Percentiles rank a stretch among this genome's conserved stretches.
These are phyloP conservation scores for Basipetospora chlamydospora DNA, from an alignment of 2,329 filamentous ascomycete genomes.

Conservation along the genomic window DNA sequence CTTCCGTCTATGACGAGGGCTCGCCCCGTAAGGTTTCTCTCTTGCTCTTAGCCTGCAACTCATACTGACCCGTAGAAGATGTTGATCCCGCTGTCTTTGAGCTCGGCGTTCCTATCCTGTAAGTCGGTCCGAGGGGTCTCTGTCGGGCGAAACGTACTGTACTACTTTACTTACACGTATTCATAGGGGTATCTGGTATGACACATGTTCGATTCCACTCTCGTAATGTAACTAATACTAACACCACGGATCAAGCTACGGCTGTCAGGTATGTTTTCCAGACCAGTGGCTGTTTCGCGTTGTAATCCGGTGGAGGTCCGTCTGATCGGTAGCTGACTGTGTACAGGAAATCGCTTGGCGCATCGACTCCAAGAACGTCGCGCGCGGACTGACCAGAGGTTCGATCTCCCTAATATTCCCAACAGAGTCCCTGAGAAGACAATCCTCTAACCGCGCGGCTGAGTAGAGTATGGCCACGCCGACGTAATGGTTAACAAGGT, in stretches of 20 bases:
- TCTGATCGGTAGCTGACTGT: too few relatives aligned
- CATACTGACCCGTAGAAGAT: constrained; percentile 22
- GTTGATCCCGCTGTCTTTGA: constrained; percentile 74
- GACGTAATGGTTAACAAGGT: constrained; percentile 46
- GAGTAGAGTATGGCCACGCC: constrained; percentile 54
- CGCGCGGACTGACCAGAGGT: constrained; percentile 9
- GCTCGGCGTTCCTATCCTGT: constrained; percentile 45
- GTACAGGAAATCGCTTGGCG: constrained; percentile 53
- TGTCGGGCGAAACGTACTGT: too few relatives aligned
- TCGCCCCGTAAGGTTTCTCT: constrained; percentile 33
- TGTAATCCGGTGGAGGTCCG: too few relatives aligned
- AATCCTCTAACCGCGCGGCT: constrained; percentile 1
- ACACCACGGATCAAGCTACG: constrained; percentile 1
- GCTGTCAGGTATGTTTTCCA: too few relatives aligned
- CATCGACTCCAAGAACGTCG: constrained; percentile 45
- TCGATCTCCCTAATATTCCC: not conserved
- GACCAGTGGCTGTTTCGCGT: too few relatives aligned
- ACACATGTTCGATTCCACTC: too few relatives aligned
- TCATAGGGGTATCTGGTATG: too few relatives aligned
- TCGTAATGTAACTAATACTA: too few relatives aligned
- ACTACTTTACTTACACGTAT: too few relatives aligned
- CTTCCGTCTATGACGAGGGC: constrained; percentile 66
- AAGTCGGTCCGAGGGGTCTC: too few relatives aligned
- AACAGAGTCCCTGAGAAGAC: not conserved
- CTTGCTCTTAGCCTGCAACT: not conserved